A percentile compares a stretch with the other conserved stretches of the same genome.
Evolutionary conservation across 257 asterid species (phyloP).

Genomic region (Solanum chilense): DNA sequence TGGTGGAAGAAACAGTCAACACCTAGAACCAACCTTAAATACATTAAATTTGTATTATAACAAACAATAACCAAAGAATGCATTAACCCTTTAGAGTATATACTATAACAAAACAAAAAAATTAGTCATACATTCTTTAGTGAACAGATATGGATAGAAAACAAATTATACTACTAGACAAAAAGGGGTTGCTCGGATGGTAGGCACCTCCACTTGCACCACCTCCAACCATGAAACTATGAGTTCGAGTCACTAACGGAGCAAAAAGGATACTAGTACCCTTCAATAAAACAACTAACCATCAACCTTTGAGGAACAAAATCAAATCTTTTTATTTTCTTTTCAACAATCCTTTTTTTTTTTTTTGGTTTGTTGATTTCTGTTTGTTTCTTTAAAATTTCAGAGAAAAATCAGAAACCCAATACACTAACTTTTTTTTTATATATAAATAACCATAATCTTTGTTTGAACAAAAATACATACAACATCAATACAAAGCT

Average conservation of each 20-base stretch:
- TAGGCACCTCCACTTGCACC: not conserved
- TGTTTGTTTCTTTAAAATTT: not conserved
- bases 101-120: not conserved
- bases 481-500: not conserved
- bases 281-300: not conserved
- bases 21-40: not conserved
- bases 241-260: not conserved
- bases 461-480: not conserved
- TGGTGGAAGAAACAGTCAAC: conserved; percentile 33
- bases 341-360: not conserved
- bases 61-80: not conserved
- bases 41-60: not conserved
- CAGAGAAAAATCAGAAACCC: not conserved
- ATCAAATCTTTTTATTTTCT: not conserved
- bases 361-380: not conserved
- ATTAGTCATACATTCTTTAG: not conserved
- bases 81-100: not conserved
- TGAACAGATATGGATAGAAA: not conserved
- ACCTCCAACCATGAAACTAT: not conserved
- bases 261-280: not conserved
- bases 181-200: not conserved
- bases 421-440: not conserved
- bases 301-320: not conserved
- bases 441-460: not conserved
- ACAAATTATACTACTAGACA: not conserved